Conservation (phyloP, 1,139 yeast species). For the Kodamaea ohmeri region DNA sequence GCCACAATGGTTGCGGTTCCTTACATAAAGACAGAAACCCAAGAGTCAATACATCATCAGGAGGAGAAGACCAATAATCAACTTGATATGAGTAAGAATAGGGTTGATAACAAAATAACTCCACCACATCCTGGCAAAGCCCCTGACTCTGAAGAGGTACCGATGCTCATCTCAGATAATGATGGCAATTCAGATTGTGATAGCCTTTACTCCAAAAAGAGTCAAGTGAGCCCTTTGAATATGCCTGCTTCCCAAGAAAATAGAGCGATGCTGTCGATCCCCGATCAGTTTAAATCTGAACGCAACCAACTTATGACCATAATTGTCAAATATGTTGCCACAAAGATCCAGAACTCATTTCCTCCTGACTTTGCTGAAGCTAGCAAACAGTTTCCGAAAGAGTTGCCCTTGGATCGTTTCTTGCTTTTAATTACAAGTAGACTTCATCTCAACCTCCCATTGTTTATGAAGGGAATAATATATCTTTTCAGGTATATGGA, state of each 20-base stretch:
- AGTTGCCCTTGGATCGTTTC: conserved; percentile 43
- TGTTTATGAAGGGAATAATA: conserved; percentile 43
- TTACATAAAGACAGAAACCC: conserved; percentile 13
- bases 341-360: conserved; percentile 45
- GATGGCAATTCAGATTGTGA: conserved; percentile 31
- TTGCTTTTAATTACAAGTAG: conserved; percentile 40
- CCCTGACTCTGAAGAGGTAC: conserved; percentile 22
- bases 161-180: conserved; percentile 30
- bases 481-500: conserved; percentile 51
- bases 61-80: neutral
- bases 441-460: conserved; percentile 34
- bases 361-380: conserved; percentile 35
- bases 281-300: conserved; percentile 17
- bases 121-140: neutral
- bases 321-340: conserved; percentile 44
- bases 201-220: conserved; percentile 13
- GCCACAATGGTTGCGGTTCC: conserved; percentile 19
- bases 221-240: neutral
- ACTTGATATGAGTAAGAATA: conserved; percentile 3
- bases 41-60: neutral
- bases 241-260: neutral
- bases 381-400: conserved; percentile 25
- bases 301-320: conserved; percentile 41
- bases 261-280: neutral
- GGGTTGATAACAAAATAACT: neutral